Evolutionary conservation across 768 basidiomycete genomes (phyloP), one percentile per base, ranked within the genome.

Genomic region (Leccinum longicurvipes): DNA sequence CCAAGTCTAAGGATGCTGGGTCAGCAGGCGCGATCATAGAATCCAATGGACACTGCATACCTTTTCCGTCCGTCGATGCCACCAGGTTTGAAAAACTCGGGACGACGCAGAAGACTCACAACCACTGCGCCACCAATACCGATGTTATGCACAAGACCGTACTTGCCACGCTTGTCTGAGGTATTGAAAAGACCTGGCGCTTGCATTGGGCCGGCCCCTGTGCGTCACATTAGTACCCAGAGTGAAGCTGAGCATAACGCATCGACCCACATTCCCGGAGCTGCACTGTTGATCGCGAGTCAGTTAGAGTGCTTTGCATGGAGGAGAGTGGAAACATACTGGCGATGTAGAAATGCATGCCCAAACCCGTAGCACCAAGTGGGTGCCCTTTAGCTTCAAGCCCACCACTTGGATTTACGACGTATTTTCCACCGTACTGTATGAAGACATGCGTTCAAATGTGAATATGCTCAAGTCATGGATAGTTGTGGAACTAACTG

Each of bases 321-420:
- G 7, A 45, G 19, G 21, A 45, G 49, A 15, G 4, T 3, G 11
- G 27, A 49, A 17, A 70, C 85, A 42, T 64, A 87, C 87, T 90
- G 63, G 85, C 81, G 58, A 91, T 87, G 64, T 89, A 91, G 71
- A 91, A 91, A 67, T 92, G 89, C 90, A 91, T 91, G 25, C 86
- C 89, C 14, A 92, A 73, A 2, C 90, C 90, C 17, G 87, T 91
- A 1, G 90, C 89, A 36, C 90, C 89, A 19, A 92, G 78, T 3
- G 91, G 91, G 65, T 93, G 89, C 3, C 91, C 91, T 66, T 92
- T 93, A n/a, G 89, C 88, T 66, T 93, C 89, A 15, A 93, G 78
- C 0, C 91, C 91, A 24, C 91, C 91, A 50, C 86, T 89, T 0
- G 91, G 89, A 61, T 93, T 93, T 32, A 93, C 73, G 17, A 93